Percentiles rank a stretch among this genome's conserved stretches.
Evolutionary conservation across 148 eudicot species (phyloP).

Genomic region (Limonium bicolor): DNA sequence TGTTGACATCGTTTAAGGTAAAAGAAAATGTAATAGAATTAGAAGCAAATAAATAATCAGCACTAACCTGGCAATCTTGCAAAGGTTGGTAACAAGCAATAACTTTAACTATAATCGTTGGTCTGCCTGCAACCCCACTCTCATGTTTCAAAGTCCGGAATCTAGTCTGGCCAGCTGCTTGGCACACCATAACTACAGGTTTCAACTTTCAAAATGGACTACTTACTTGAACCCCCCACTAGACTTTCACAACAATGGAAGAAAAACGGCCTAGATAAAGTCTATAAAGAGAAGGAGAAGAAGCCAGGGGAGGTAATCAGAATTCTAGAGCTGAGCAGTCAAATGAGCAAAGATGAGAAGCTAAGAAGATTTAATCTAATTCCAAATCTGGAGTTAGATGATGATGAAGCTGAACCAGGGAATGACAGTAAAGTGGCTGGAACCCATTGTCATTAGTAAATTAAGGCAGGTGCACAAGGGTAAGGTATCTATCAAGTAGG

Average conservation of each 20-base stretch:
- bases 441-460: constrained; percentile 25
- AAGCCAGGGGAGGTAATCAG: no score
- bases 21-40: background rate
- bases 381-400: constrained; percentile 12
- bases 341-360: background rate
- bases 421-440: constrained; percentile 24
- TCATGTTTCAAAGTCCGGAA: constrained; percentile 72
- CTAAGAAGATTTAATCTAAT: background rate
- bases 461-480: background rate
- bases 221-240: background rate
- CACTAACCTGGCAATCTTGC: constrained; percentile 69
- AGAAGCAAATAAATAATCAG: background rate
- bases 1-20: background rate
- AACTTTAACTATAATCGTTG: constrained; percentile 75
- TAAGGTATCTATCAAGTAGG: background rate
- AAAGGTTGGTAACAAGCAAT: constrained; percentile 82
- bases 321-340: background rate
- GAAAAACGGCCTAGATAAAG: no score
- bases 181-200: constrained; percentile 84
- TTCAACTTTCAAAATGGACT: constrained; percentile 10
- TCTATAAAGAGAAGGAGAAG: no score
- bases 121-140: constrained; percentile 66
- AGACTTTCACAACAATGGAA: no score
- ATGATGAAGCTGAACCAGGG: constrained; percentile 33
- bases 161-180: constrained; percentile 76